phyloP scores from a whole-genome alignment of 306 rosid genomes.

The Carpinus viminea region DNA sequence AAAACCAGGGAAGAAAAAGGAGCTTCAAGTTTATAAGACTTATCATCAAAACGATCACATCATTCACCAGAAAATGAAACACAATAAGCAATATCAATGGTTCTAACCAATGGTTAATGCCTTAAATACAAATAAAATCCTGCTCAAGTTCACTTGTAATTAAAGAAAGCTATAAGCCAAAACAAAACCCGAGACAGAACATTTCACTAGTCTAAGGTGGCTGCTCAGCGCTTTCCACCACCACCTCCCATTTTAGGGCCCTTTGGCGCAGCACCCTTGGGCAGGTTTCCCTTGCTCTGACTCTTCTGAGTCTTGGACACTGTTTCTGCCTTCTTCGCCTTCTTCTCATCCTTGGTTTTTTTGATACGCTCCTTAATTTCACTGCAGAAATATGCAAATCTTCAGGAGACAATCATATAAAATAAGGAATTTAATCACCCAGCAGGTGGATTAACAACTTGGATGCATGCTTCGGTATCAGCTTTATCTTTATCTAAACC shows the following conservation, averaged over 20 bases:
- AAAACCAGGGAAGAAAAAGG: too few species aligned
- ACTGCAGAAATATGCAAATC: conserved; percentile 31
- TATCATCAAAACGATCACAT: not conserved
- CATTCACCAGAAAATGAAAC: not conserved
- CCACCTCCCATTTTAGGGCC: conserved; percentile 92
- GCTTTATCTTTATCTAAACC: not conserved
- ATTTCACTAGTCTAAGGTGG: not conserved
- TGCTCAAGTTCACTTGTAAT: not conserved
- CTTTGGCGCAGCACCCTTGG: conserved; percentile 65
- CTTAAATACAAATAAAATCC: not conserved
- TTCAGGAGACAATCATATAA: not conserved
- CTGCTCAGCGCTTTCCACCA: conserved; percentile 76
- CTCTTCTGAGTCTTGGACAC: conserved; percentile 56
- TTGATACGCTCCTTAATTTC: conserved; percentile 86
- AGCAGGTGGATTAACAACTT: not conserved
- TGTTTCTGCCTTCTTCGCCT: conserved; percentile 85
- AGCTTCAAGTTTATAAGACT: not conserved
- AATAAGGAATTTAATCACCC: not conserved
- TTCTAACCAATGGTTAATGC: not conserved
- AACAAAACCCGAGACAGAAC: not conserved
- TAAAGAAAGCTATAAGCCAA: not conserved
- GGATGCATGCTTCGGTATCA: not conserved
- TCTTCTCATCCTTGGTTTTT: conserved; percentile 88
- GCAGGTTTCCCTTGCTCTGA: conserved; percentile 51
- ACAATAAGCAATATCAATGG: not conserved